Evolutionary conservation across 2,329 filamentous ascomycete species (phyloP).

Genomic region (Botrytis pseudocinerea): DNA sequence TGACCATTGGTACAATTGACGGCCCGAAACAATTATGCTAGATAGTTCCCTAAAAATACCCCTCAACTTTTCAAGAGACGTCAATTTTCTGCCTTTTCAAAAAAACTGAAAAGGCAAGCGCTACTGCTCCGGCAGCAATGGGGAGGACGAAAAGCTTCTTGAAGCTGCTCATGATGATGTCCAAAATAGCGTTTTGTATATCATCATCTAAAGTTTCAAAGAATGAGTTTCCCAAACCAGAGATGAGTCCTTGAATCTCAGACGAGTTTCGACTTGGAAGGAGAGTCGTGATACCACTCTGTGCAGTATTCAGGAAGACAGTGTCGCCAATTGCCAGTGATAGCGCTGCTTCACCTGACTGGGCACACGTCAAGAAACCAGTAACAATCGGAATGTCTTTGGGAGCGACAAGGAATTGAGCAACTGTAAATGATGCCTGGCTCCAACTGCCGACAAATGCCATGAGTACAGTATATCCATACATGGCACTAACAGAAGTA

Average conservation of each 20-base stretch:
- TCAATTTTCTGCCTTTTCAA: constrained; percentile 35
- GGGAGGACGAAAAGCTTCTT: constrained; percentile 35
- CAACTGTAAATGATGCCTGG: not conserved
- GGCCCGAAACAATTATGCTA: not conserved
- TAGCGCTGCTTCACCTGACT: not conserved
- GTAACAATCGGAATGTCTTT: not conserved
- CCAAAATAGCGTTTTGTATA: constrained; percentile 29
- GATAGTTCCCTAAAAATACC: not conserved
- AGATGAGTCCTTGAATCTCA: constrained; percentile 27
- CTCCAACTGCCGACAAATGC: constrained; percentile 1
- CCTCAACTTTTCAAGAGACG: not conserved
- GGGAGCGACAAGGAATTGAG: not conserved
- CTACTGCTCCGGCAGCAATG: constrained; percentile 36
- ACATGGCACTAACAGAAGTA: not conserved
- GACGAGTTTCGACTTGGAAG: not conserved
- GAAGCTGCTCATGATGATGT: constrained; percentile 37
- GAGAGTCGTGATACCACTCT: not conserved
- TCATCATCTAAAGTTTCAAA: constrained; percentile 18
- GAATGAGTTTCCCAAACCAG: constrained; percentile 20
- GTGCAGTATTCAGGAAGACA: constrained; percentile 2
- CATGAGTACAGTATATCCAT: not conserved
- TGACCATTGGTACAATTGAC: not conserved
- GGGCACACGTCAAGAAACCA: not conserved
- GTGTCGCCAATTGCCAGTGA: not conserved
- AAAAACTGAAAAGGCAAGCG: constrained; percentile 32